These are phyloP conservation scores for Wallacemonas sp. DNA, from an alignment of 208 protist species.

Conservation along the genomic window DNA sequence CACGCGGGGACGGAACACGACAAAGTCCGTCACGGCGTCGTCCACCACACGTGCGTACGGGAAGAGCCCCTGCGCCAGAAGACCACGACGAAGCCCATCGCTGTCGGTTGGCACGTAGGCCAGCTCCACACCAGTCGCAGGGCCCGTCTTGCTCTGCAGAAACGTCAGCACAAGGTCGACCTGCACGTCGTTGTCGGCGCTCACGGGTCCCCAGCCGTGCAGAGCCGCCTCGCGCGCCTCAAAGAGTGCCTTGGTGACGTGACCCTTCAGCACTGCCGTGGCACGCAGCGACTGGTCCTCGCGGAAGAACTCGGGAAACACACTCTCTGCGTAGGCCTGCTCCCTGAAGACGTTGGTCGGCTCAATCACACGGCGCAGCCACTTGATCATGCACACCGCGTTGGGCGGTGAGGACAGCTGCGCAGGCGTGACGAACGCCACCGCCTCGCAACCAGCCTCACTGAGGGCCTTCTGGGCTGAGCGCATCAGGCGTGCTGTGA, in stretches of 20 bases:
- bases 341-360: slow-evolving; percentile 34
- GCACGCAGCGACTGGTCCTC: slow-evolving; percentile 71
- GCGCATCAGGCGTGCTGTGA: slow-evolving; percentile 41
- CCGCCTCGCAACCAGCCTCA: slow-evolving; percentile 4
- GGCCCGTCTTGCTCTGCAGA: slow-evolving; percentile 27
- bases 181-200: slow-evolving; percentile 27
- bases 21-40: slow-evolving; percentile 51
- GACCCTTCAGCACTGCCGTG: slow-evolving; percentile 66
- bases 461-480: slow-evolving; percentile 21
- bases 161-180: slow-evolving; percentile 39
- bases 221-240: slow-evolving; percentile 17
- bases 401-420: slow-evolving; percentile 43
- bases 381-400: slow-evolving; percentile 67
- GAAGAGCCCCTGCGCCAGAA: slow-evolving; percentile 39
- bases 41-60: slow-evolving; percentile 30
- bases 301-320: slow-evolving; percentile 77
- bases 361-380: slow-evolving; percentile 59
- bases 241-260: slow-evolving; percentile 33
- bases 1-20: slow-evolving; percentile 59
- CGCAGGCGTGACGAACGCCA: slow-evolving; percentile 53
- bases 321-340: slow-evolving; percentile 37
- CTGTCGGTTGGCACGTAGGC: slow-evolving; percentile 42
- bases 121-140: slow-evolving; percentile 36
- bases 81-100: slow-evolving; percentile 35
- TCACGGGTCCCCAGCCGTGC: slow-evolving; percentile 28